Percentiles rank a stretch among this genome's conserved stretches.
These are phyloP conservation scores for Boletus vermiculosoides DNA, from an alignment of 768 basidiomycete genomes.

Conservation along the genomic window DNA sequence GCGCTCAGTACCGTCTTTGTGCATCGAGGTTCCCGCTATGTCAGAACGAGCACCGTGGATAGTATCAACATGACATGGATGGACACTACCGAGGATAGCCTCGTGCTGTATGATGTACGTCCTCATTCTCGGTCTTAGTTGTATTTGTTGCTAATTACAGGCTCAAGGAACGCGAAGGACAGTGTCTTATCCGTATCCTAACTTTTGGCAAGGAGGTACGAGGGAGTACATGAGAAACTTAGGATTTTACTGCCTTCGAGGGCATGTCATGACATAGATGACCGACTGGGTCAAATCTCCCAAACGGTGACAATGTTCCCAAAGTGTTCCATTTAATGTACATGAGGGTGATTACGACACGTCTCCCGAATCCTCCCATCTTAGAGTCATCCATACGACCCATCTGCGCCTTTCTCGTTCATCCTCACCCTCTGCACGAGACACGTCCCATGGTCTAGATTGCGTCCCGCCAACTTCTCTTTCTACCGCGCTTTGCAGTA, in stretches of 20 bases:
- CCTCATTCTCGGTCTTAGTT: not conserved
- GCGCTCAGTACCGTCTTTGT: conserved; percentile 32
- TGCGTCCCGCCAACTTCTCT: conserved; percentile 41
- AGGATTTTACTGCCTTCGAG: not conserved
- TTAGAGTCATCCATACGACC: conserved; percentile 66
- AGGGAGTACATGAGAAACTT: conserved; percentile 12
- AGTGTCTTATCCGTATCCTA: conserved; percentile 33
- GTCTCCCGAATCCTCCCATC: conserved; percentile 37
- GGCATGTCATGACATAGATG: conserved; percentile 1
- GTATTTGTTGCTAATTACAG: not conserved
- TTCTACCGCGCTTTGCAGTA: conserved; percentile 46
- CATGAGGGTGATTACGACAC: conserved; percentile 14
- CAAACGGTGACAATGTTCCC: not conserved
- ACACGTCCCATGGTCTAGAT: conserved; percentile 51
- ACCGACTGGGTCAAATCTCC: not conserved
- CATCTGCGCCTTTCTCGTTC: conserved; percentile 68
- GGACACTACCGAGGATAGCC: conserved; percentile 58
- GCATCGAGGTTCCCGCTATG: conserved; percentile 26
- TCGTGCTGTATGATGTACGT: conserved; percentile 55
- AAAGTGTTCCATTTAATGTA: not conserved
- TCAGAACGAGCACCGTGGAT: conserved; percentile 42
- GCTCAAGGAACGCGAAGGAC: conserved; percentile 32
- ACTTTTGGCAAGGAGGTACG: conserved; percentile 30
- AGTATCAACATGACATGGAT: conserved; percentile 49
- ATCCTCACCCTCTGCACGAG: conserved; percentile 52